A percentile compares a stretch with the other conserved stretches of the same genome.
Evolutionary conservation across 1,284 basidiomycete genomes (phyloP).

Genomic region (Rhodotorula sp.): DNA sequence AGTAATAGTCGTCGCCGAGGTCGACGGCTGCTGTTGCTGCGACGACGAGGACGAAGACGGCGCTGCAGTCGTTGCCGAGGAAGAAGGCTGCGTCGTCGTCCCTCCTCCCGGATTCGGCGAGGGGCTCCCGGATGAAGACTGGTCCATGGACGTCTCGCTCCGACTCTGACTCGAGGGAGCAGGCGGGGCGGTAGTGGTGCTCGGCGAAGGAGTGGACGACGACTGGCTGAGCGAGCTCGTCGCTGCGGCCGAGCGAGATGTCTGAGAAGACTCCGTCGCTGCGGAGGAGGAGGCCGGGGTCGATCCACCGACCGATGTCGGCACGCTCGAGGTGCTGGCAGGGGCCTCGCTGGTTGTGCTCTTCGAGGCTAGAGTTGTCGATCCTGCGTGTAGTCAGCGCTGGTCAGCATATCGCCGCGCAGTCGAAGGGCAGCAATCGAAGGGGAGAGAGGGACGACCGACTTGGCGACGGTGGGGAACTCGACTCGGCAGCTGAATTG

Average conservation of each 20-base stretch:
- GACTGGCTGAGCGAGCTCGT: conserved; percentile 1
- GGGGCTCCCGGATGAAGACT: not conserved
- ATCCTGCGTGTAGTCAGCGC: not conserved
- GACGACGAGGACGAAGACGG: too few species aligned
- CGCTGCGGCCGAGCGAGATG: conserved; percentile 3
- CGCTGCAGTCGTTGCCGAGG: conserved; percentile 10
- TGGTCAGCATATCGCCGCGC: too few species aligned
- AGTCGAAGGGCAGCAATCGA: not conserved
- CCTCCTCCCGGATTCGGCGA: conserved; percentile 11
- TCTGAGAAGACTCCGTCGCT: not conserved
- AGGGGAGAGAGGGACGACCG: not conserved
- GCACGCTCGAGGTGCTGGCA: not conserved
- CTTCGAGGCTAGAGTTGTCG: not conserved
- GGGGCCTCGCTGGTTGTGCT: not conserved
- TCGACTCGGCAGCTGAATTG: not conserved
- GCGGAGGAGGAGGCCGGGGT: not conserved
- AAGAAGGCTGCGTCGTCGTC: conserved; percentile 10
- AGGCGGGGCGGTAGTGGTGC: not conserved
- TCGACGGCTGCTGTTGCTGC: too few species aligned
- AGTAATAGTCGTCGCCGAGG: too few species aligned
- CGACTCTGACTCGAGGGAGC: not conserved
- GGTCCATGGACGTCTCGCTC: not conserved
- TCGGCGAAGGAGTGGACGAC: conserved; percentile 4
- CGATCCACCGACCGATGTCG: not conserved
- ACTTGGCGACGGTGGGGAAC: not conserved